Evolutionary conservation across 495 filamentous ascomycete species (phyloP).

Genomic region (Penicillium samsonianum): DNA sequence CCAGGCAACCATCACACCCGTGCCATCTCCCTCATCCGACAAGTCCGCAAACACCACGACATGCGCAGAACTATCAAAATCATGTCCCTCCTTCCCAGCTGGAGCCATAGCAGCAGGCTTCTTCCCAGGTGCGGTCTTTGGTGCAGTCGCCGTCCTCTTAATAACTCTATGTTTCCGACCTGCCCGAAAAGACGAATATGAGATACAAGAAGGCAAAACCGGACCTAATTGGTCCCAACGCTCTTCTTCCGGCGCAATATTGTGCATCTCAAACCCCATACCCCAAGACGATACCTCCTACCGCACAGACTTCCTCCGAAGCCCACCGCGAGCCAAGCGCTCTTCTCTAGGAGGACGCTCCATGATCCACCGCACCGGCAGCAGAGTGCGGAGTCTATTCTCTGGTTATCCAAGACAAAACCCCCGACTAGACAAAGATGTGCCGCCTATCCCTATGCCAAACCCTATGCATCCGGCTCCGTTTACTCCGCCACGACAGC

Average conservation of each 20-base stretch:
- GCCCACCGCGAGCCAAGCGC: constrained; percentile 23
- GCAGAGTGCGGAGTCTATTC: constrained; percentile 43
- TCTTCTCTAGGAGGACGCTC: constrained; percentile 29
- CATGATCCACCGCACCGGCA: constrained; percentile 39
- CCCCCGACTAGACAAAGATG: constrained; percentile 20
- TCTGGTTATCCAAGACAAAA: constrained; percentile 13
- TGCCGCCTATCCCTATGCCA: constrained; percentile 21
- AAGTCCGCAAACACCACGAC: constrained; percentile 21
- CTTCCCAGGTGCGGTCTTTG: constrained; percentile 61
- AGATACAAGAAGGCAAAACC: constrained; percentile 18
- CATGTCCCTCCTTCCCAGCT: constrained; percentile 50
- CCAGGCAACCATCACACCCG: constrained; percentile 21
- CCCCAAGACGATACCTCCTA: constrained; percentile 48
- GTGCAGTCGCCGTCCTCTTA: constrained; percentile 48
- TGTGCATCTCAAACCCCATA: constrained; percentile 60
- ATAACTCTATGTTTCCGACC: constrained; percentile 46
- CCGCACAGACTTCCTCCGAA: constrained; percentile 59
- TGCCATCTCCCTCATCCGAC: constrained; percentile 25
- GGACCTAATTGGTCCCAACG: constrained; percentile 35
- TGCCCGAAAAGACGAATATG: constrained; percentile 16
- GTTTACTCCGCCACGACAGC: constrained; percentile 38
- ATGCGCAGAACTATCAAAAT: constrained; percentile 14
- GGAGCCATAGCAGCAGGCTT: constrained; percentile 61
- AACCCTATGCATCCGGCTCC: constrained; percentile 21
- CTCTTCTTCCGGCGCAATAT: constrained; percentile 42